Base-by-base conservation (phyloP, 164 flowering plant species). In the Stephania yunnanensis region DNA sequence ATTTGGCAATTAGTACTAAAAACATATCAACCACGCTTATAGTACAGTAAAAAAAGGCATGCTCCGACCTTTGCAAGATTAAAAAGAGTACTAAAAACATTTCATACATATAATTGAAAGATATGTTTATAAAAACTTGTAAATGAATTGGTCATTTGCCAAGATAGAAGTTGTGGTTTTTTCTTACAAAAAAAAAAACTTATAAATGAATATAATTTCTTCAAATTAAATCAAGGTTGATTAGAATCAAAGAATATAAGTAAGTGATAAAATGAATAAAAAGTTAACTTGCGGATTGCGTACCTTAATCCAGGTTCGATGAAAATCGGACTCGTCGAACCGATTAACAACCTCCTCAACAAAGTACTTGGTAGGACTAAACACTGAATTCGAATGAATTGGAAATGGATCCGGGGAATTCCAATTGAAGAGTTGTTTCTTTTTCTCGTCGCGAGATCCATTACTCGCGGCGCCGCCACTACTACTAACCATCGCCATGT, bases 261-360 rank as follows among this genome's bases (percentile, higher is more conserved):
- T 4, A 36, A 36, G 42, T 25, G 25, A 25, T 48, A 6, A 12
- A 48, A 12, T 6, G 1, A 48, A 48, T 48, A 2, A 48, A 48
- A 48, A 48, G 50, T 46, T 25, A 25, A 46, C 8, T 48, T 48
- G 55, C 12, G 4, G 11, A 50, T 25, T 46, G n/a, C 36, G 7
- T 67, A 86, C 87, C 89, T 82, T 84, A 53, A 86, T 75, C 90
- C 92, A 89, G 19, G 92, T 86, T 9, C 86, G 80, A 45, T 87
- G 79, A 71, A 89, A 87, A 53, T 86, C 90, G 29, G 89, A 74
- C 72, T 89, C 90, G 58, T 87, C 90, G 52, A 89, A 85, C 79
- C 90, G 76, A 68, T 84, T 86, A 0, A 87, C 84, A 65, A 89
- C 89, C 72, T 85, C 89, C 73, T 85, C 88, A 9, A 89, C 89